Base-by-base conservation (phyloP, 768 basidiomycete genomes). In the Lactifluus subvellereus region DNA sequence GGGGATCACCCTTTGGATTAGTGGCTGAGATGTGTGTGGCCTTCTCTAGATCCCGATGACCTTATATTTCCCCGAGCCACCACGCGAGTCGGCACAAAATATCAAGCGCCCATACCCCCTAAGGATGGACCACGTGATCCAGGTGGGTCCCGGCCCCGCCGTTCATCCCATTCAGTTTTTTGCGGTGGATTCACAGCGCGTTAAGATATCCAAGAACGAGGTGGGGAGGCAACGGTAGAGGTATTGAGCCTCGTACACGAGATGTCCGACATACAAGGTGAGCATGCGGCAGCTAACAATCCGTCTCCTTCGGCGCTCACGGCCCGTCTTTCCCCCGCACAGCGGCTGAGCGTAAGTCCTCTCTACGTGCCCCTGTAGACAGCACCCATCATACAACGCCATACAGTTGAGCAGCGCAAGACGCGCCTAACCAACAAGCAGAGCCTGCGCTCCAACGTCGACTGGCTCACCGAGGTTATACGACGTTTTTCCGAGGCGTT, bases 61-160 rank as follows among this genome's bases (percentile, higher is more conserved):
- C 84, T 94, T 62, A 96, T 98, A 72, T 98, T 94, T 73, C 95
- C 96, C 62, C 88, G 94, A 61, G 87, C 93, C 14, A 88, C 91
- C 7, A 95, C 91, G 27, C 87, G 95, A n/a, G 82, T 93, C 42
- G 94, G 94, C 16, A 82, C 85, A 45, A 94, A 91, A 71, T 98
- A 83, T 71, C 94, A 98, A 74, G 89, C 81, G 49, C 78, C 70
- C 65, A 84, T 84, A 16, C 84, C 70, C 72, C 74, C 54, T 45
- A 64, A 53, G 72, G 75, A 54, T 74, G 72, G 42, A 70, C 73
- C 55, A 68, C 71, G 61, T 51, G 62, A 69, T 14, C 62, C 65
- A 65, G 72, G 72, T 72, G 30, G 8, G 69, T 53, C 1, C 14
- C 14, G 5, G 10, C 47, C 27, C 27, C 27, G 27, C 27, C 27